phyloP scores from a whole-genome alignment of 805 yeast species.

The Candida piceae region DNA sequence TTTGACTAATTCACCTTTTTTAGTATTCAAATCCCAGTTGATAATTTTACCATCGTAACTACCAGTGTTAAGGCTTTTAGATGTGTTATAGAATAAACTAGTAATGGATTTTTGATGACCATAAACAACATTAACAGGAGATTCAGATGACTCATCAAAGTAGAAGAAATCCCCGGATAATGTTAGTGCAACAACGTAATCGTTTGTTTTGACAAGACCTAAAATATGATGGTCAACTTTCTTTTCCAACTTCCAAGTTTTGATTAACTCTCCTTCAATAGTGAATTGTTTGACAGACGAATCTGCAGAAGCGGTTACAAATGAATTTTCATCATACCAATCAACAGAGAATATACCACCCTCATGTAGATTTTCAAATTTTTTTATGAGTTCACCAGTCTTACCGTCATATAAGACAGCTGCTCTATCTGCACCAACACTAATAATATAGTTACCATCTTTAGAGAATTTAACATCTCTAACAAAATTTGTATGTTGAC shows the following conservation, averaged over 20 bases:
- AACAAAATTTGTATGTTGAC: slow-evolving; percentile 71
- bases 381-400: slow-evolving; percentile 66
- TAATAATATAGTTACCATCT: slow-evolving; percentile 66
- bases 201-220: slow-evolving; percentile 67
- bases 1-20: slow-evolving; percentile 32
- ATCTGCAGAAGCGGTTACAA: slow-evolving; percentile 85
- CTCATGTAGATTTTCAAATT: slow-evolving; percentile 48
- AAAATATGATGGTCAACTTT: slow-evolving; percentile 65
- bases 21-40: slow-evolving; percentile 46
- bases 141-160: slow-evolving; percentile 38
- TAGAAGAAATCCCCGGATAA: slow-evolving; percentile 67
- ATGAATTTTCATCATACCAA: slow-evolving; percentile 59
- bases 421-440: slow-evolving; percentile 81
- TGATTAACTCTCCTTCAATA: slow-evolving; percentile 38
- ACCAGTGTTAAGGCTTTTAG: slow-evolving; percentile 45
- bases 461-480: slow-evolving; percentile 81
- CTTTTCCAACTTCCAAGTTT: slow-evolving; percentile 47
- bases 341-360: slow-evolving; percentile 80
- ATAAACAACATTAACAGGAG: slow-evolving; percentile 38
- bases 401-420: slow-evolving; percentile 82
- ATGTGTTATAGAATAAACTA: slow-evolving; percentile 36
- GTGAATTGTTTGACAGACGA: slow-evolving; percentile 64
- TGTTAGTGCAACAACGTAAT: slow-evolving; percentile 59
- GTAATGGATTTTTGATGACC: slow-evolving; percentile 89
- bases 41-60: slow-evolving; percentile 76